Base-by-base conservation (phyloP, 2,329 filamentous ascomycete genomes). In the Lithohypha guttulata region DNA sequence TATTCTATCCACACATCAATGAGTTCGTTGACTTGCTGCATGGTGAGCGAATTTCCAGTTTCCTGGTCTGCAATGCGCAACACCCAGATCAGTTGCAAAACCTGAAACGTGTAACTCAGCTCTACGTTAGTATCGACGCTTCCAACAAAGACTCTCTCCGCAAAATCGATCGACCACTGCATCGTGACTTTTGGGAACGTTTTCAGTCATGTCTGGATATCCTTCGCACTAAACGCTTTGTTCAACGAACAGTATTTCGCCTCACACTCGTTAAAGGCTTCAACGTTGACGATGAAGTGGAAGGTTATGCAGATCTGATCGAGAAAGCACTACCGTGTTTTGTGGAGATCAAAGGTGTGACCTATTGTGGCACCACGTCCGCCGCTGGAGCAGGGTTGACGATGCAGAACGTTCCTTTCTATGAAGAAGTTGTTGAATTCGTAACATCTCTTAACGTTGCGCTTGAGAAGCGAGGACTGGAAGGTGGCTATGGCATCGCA, bases 361-460 rank as follows among this genome's bases (percentile, higher is more conserved):
- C 89, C 1, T 96, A 91, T 65, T 96, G 91, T 61, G 91, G 91
- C 27, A 96, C 89, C 0, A 80, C 80, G 6, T 85, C 85, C 1
- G 83, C 83, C 6, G 79, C 82, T 3, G 81, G 79, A 38, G 87
- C 85, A 0, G 89, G 89, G 0, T 68, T 96, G 32, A 91, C 79
- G n/a, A 96, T 96, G 89, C 77, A 84, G 53, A 96, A 96, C 55
- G 91, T 96, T 7, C 89, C 89, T 0, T 96, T 94, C 56, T 96
- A 95, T 63, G 80, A 82, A 58, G 89, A 95, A 61, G 83, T 95
- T 2, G 75, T 75, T 23, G 76, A 79, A 2, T 96, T 95, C 55
- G 86, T 93, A 7, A 70, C 73, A 26, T 79, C 81, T 1, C 71
- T 95, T 0, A 77, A 87, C 46, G 63, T 64, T 22, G 79, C 81